These are phyloP conservation scores for Penicillium nordicum DNA, from an alignment of 2,329 filamentous ascomycete species.

Conservation along the genomic window DNA sequence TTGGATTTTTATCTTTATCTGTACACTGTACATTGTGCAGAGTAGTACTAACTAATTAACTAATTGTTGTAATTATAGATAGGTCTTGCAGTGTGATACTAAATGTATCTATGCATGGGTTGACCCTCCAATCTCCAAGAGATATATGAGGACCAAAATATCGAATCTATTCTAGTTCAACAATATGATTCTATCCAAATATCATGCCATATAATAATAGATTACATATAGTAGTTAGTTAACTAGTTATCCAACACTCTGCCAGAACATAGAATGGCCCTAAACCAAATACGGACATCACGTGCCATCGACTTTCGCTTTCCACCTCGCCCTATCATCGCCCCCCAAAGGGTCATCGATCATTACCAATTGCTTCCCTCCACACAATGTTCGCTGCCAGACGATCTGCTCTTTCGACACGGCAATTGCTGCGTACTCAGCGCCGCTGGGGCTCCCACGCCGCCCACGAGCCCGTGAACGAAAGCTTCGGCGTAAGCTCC, in stretches of 20 bases:
- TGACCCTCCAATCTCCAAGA: background rate
- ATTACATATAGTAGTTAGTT: background rate
- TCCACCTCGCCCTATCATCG: conserved; percentile 26
- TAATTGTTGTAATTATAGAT: background rate
- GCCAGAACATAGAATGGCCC: background rate
- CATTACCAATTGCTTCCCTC: conserved; percentile 29
- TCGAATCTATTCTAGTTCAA: background rate
- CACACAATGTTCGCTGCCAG: conserved; percentile 43
- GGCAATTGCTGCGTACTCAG: conserved; percentile 40
- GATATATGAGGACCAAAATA: background rate
- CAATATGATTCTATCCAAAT: too few species aligned
- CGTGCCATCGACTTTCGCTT: conserved; percentile 19
- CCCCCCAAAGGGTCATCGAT: conserved; percentile 30
- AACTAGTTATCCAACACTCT: background rate
- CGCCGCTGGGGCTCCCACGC: conserved; percentile 45
- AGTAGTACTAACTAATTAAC: background rate
- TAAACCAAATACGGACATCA: conserved; percentile 20
- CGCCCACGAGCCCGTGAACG: conserved; percentile 45
- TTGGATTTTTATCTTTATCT: background rate
- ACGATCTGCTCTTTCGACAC: conserved; percentile 38
- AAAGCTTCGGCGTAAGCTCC: conserved; percentile 45
- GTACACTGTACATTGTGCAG: background rate
- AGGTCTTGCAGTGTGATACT: background rate
- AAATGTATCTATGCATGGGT: background rate
- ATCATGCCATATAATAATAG: background rate